Conservation (phyloP, 768 basidiomycete species). For the Hemileccinum rubropunctum region DNA sequence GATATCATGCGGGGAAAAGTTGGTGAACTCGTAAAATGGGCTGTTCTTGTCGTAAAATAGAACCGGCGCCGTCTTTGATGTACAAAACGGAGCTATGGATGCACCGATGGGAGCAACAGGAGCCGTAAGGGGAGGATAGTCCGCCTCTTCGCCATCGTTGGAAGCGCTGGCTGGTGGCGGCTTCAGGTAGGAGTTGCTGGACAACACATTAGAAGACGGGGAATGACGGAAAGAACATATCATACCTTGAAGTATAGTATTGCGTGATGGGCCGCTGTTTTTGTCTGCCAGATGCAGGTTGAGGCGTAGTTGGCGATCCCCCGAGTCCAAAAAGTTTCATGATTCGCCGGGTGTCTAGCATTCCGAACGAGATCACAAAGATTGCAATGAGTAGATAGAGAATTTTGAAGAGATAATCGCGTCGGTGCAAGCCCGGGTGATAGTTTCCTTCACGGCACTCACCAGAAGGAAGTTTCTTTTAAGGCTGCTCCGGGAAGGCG, state of each 20-base stretch:
- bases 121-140: slow-evolving; percentile 34
- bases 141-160: slow-evolving; percentile 9
- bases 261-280: slow-evolving; percentile 24
- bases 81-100: slow-evolving; percentile 28
- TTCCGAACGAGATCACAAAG: slow-evolving; percentile 24
- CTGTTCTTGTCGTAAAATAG: slow-evolving; percentile 64
- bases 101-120: slow-evolving; percentile 27
- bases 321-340: slow-evolving; percentile 32
- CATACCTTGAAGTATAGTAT: slow-evolving; percentile 22
- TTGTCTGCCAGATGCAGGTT: slow-evolving; percentile 17
- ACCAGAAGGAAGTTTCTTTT: slow-evolving; percentile 23
- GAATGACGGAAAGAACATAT: background rate
- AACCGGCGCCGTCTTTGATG: slow-evolving; percentile 37
- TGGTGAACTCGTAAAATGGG: slow-evolving; percentile 70
- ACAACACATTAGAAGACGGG: background rate
- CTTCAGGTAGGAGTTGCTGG: slow-evolving; percentile 16
- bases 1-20: slow-evolving; percentile 68
- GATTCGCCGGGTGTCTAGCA: slow-evolving; percentile 33
- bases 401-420: slow-evolving; percentile 26
- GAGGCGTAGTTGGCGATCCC: slow-evolving; percentile 25
- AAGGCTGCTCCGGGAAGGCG: slow-evolving; percentile 25
- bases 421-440: slow-evolving; percentile 13
- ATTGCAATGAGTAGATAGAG: slow-evolving; percentile 19
- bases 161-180: slow-evolving; percentile 5
- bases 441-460: slow-evolving; percentile 12